phyloP scores from a whole-genome alignment of 2,329 filamentous ascomycete genomes.

The Intubia oerlemansii region DNA sequence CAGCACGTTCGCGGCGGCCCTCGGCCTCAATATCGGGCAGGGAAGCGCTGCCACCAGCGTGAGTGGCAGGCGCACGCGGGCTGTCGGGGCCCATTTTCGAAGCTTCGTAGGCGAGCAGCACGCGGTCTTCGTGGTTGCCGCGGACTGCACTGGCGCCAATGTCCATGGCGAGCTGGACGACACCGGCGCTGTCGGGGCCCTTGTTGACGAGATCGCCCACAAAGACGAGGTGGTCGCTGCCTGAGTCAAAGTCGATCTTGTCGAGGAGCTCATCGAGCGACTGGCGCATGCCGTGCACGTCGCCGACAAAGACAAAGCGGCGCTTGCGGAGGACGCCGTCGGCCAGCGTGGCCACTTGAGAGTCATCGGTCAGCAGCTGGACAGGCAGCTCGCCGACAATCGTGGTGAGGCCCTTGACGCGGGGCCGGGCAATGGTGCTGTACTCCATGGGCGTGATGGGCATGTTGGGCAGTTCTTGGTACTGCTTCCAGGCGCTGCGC shows the following conservation, averaged over 20 bases:
- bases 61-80: no score
- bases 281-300: constrained; percentile 72
- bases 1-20: constrained; percentile 4
- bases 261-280: constrained; percentile 44
- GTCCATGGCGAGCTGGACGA: constrained; percentile 53
- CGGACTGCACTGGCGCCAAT: constrained; percentile 63
- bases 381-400: constrained; percentile 13
- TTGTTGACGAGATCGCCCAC: constrained; percentile 69
- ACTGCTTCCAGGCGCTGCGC: neutral
- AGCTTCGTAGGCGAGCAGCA: constrained; percentile 47
- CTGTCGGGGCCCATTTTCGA: no score
- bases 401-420: constrained; percentile 12
- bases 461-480: no score
- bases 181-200: constrained; percentile 61
- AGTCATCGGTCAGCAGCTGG: constrained; percentile 9
- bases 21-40: constrained; percentile 4
- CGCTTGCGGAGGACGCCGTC: constrained; percentile 14
- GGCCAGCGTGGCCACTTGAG: constrained; percentile 14
- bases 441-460: constrained; percentile 11
- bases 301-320: constrained; percentile 63
- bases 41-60: no score
- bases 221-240: constrained; percentile 52
- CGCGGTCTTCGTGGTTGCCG: constrained; percentile 79
- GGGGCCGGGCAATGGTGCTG: constrained; percentile 18
- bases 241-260: constrained; percentile 38